These are phyloP conservation scores for Botryotinia narcissicola DNA, from an alignment of 2,329 filamentous ascomycete genomes.

Conservation along the genomic window DNA sequence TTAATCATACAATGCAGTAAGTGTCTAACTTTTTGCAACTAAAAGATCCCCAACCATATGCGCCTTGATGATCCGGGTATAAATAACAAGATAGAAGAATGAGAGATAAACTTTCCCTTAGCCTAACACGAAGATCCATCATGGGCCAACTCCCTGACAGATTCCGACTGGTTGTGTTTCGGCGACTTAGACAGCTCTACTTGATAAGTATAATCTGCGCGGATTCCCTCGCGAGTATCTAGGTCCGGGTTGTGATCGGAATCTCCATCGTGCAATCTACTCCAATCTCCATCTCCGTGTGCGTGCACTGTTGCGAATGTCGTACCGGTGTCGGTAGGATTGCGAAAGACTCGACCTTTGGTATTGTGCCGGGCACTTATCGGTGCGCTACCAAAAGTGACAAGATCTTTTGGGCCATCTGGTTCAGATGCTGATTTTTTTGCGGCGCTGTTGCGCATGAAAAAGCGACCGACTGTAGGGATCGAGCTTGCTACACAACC, in stretches of 20 bases:
- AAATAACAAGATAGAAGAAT: not conserved
- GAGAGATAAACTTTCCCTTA: not conserved
- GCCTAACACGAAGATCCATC: not conserved
- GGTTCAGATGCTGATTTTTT: not conserved
- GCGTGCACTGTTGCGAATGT: conserved; percentile 16
- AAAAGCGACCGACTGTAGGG: conserved; percentile 14
- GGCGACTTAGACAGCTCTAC: conserved; percentile 15
- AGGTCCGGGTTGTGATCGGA: not conserved
- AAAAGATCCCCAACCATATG: not conserved
- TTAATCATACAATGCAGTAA: not conserved
- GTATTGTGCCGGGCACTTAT: not conserved
- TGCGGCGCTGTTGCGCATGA: not conserved
- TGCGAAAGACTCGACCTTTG: conserved; percentile 9
- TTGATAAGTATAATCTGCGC: conserved; percentile 21
- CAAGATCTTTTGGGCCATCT: not conserved
- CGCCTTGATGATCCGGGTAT: not conserved
- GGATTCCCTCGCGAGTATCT: not conserved
- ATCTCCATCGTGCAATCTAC: conserved; percentile 14
- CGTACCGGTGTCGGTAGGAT: conserved; percentile 19
- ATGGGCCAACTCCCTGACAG: not conserved
- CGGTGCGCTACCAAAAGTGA: conserved; percentile 11
- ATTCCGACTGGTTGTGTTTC: conserved; percentile 6
- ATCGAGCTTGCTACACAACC: conserved; percentile 17
- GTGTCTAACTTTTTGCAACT: not conserved
- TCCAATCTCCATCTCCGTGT: conserved; percentile 21